phyloP scores from a whole-genome alignment of 768 basidiomycete genomes.

The button mushroom (Agaricus bisporus) region DNA sequence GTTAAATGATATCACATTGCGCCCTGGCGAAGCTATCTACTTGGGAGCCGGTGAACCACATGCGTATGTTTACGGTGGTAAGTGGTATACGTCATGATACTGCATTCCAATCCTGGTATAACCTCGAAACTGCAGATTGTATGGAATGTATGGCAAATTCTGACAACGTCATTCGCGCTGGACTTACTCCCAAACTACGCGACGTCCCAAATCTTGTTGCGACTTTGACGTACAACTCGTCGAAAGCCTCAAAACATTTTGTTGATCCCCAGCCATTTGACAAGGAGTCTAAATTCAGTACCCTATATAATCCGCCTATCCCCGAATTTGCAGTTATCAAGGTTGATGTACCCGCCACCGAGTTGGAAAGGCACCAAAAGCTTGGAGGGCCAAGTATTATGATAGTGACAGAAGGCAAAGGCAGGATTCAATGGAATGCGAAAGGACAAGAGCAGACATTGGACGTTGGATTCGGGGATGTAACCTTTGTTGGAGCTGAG shows the following conservation, averaged over 20 bases:
- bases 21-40: constrained; percentile 88
- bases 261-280: constrained; percentile 54
- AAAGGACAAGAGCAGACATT: constrained; percentile 23
- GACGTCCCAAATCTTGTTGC: constrained; percentile 88
- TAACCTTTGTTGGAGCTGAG: constrained; percentile 78
- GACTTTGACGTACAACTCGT: constrained; percentile 80
- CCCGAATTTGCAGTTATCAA: constrained; percentile 88
- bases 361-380: constrained; percentile 47
- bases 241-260: constrained; percentile 60
- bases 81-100: constrained; percentile 13
- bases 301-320: constrained; percentile 86
- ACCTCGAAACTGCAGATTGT: constrained; percentile 55
- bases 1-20: constrained; percentile 77
- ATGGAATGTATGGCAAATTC: constrained; percentile 99
- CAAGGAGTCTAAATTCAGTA: constrained; percentile 17
- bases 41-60: constrained; percentile 96
- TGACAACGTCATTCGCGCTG: constrained; percentile 98
- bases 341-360: constrained; percentile 39
- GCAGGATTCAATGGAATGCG: constrained; percentile 45
- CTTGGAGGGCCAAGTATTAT: constrained; percentile 82
- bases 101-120: background rate
- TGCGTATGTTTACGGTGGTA: constrained; percentile 91
- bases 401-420: constrained; percentile 69
- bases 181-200: constrained; percentile 92
- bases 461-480: constrained; percentile 56